Base-by-base conservation (phyloP, 352 stramenopile genomes). In the Phytopythium oedochilum region DNA sequence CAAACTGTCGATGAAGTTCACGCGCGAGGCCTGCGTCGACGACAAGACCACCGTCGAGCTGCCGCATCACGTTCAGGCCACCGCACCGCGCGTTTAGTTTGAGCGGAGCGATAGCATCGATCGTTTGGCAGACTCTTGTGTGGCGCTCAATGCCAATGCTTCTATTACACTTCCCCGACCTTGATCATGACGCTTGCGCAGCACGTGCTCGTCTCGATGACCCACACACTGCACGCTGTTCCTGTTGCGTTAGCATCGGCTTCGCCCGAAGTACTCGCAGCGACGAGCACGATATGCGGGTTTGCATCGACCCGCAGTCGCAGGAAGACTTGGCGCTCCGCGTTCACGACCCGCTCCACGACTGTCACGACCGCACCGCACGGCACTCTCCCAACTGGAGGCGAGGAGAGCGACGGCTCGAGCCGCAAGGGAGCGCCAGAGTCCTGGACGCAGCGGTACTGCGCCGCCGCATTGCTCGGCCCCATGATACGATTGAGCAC, bases 161-260 rank as follows among this genome's bases (percentile, higher is more conserved):
- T 35, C 20, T 38, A 44, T 31, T 53, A 23, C 29, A 42, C 59
- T 31, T 48, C n/a, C 5, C 12, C 8, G 20, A 68, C 23, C 40
- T 85, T 87, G 57, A 81, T 70, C 70, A 91, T 82, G 42, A 91
- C 81, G 42, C 72, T 91, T n/a, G 78, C 70, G 44, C 81, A 91
- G 55, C 82, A 86, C 5, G 78, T 86, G 53, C 75, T 89, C 8
- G 81, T 91, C 56, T 91, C 81, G 35, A 91, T 91, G 32, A 91
- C 73, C 76, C 78, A 91, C 46, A 75, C 58, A 4, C 57, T 44
- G 11, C 18, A 45, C 39, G 40, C 17, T 34, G 14, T 40, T 28
- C 39, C 28, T 10, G 53, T 36, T 14, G n/a, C 38, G 42, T 54
- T 42, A n/a, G 10, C 11, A 25, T 22, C 28, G 11, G 1, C 23